Conservation (phyloP, 2,329 filamentous ascomycete species). For the Claviceps sp. region DNA sequence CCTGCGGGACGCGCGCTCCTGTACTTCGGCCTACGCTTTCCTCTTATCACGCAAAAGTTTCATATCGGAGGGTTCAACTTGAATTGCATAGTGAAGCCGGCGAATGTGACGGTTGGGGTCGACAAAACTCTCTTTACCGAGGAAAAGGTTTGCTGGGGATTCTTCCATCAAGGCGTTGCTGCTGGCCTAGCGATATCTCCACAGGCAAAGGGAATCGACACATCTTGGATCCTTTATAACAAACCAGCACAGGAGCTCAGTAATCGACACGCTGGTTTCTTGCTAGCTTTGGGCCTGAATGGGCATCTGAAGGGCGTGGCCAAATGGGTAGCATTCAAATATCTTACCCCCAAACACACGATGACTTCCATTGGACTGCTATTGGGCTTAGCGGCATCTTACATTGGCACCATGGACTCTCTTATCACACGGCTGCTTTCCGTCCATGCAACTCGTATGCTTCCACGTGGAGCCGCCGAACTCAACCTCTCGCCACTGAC, state of each 20-base stretch:
- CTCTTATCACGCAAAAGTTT: constrained; percentile 84
- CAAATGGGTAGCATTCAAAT: constrained; percentile 98
- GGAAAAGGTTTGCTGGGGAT: constrained; percentile 96
- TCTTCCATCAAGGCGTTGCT: constrained; percentile 94
- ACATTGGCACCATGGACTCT: constrained; percentile 94
- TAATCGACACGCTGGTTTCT: constrained; percentile 89
- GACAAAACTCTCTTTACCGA: constrained; percentile 81
- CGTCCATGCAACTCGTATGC: constrained; percentile 89
- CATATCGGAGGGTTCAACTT: constrained; percentile 83
- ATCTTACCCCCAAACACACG: constrained; percentile 95
- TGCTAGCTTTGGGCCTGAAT: constrained; percentile 82
- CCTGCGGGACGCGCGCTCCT: constrained; percentile 78
- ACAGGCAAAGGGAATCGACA: constrained; percentile 85
- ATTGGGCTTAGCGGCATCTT: constrained; percentile 81
- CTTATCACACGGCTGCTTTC: constrained; percentile 86
- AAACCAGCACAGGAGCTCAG: constrained; percentile 77
- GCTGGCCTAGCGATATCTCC: constrained; percentile 83
- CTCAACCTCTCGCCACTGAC: constrained; percentile 86
- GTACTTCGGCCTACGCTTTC: constrained; percentile 76
- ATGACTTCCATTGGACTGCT: constrained; percentile 98
- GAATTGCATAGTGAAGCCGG: constrained; percentile 81
- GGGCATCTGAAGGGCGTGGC: constrained; percentile 89
- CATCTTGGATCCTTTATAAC: constrained; percentile 98
- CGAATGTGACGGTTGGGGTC: constrained; percentile 84
- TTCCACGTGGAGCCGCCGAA: constrained; percentile 84